Conservation (phyloP, 2,329 filamentous ascomycete species). For the Plectosphaerella sp. region DNA sequence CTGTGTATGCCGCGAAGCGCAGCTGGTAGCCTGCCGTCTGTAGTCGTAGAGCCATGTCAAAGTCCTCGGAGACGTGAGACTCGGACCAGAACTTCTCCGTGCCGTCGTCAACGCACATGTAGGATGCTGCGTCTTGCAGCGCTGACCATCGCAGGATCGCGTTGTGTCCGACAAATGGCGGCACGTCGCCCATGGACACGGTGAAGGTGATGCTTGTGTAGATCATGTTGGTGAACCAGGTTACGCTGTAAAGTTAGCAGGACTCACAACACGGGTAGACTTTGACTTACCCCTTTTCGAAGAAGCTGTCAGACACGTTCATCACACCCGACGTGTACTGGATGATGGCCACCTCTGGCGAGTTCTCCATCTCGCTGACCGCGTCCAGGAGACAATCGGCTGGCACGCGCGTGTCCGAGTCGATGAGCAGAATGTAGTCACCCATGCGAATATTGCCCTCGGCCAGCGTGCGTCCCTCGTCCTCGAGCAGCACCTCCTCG, state of each 20-base stretch:
- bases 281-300: constrained; percentile 49
- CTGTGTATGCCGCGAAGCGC: constrained; percentile 64
- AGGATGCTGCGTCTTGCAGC: constrained; percentile 25
- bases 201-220: constrained; percentile 69
- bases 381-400: constrained; percentile 63
- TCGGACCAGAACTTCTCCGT: constrained; percentile 71
- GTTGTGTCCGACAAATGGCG: constrained; percentile 75
- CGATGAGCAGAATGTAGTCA: constrained; percentile 61
- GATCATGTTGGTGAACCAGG: constrained; percentile 74
- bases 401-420: constrained; percentile 66
- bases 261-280: neutral
- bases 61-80: constrained; percentile 70
- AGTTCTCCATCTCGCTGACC: constrained; percentile 67
- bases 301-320: constrained; percentile 67
- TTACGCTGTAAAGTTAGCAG: constrained; percentile 37
- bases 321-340: constrained; percentile 72
- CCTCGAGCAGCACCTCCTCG: constrained; percentile 45
- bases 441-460: constrained; percentile 57
- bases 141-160: constrained; percentile 64
- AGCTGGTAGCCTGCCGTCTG: constrained; percentile 65
- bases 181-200: constrained; percentile 66
- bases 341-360: constrained; percentile 67
- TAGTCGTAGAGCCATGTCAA: constrained; percentile 70
- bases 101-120: constrained; percentile 44
- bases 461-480: constrained; percentile 48